Percentiles rank a stretch among this genome's conserved stretches.
Conservation (phyloP, 441 rosid genomes). For the Populus hybrid region DNA sequence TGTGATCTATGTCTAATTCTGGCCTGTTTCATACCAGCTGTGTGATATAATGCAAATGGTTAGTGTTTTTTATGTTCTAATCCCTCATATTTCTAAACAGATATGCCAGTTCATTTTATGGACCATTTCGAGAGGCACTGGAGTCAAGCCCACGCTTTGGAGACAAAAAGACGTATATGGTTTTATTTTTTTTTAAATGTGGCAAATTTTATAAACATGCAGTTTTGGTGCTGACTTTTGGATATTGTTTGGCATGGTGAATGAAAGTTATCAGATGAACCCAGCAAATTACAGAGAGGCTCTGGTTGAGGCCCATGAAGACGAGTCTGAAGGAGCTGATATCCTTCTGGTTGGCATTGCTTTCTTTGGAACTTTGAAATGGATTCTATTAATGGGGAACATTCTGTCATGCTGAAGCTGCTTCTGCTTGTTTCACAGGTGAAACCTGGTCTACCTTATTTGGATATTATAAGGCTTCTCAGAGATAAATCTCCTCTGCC, state of each 20-base stretch:
- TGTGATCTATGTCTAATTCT: not conserved
- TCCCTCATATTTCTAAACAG: slow-evolving; percentile 33
- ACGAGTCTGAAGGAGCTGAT: slow-evolving; percentile 97
- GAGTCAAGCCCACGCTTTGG: slow-evolving; percentile 96
- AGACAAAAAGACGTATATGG: slow-evolving; percentile 82
- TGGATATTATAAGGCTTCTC: slow-evolving; percentile 91
- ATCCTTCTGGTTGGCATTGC: slow-evolving; percentile 70
- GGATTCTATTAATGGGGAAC: slow-evolving; percentile 1
- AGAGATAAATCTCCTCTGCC: slow-evolving; percentile 81
- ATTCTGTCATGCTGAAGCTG: slow-evolving; percentile 18
- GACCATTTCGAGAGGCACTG: slow-evolving; percentile 94
- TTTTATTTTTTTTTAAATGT: not conserved
- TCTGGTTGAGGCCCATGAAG: slow-evolving; percentile 79
- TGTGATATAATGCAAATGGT: not conserved
- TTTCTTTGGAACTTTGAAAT: slow-evolving; percentile 7
- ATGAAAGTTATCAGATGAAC: slow-evolving; percentile 93
- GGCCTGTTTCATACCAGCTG: not conserved
- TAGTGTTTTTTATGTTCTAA: slow-evolving; percentile 2
- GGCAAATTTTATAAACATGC: not conserved
- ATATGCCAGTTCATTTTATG: slow-evolving; percentile 95
- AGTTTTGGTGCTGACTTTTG: slow-evolving; percentile 11
- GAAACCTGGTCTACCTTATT: slow-evolving; percentile 96
- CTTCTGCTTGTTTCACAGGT: slow-evolving; percentile 47
- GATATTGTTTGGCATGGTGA: slow-evolving; percentile 27
- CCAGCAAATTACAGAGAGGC: slow-evolving; percentile 96